Evolutionary conservation across 2,329 filamentous ascomycete genomes (phyloP).

Genomic region (Colletotrichum orbiculare): DNA sequence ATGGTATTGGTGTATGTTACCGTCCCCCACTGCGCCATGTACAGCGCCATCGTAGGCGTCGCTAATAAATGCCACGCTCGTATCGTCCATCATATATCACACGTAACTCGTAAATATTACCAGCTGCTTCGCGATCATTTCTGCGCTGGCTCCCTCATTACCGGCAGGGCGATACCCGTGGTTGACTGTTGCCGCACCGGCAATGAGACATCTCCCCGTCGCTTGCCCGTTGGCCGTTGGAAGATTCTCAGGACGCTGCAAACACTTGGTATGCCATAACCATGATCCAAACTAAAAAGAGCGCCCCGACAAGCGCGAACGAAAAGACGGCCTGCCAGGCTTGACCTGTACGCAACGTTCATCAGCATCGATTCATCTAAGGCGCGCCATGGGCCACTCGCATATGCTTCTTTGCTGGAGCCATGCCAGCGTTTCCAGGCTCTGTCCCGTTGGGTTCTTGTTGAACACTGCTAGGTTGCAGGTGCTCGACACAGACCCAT

Average conservation of each 20-base stretch:
- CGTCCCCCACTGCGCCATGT: too few species aligned
- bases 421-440: slow-evolving; percentile 69
- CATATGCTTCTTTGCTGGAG: slow-evolving; percentile 73
- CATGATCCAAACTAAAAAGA: slow-evolving; percentile 76
- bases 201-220: not conserved
- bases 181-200: not conserved
- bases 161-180: not conserved
- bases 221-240: not conserved
- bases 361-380: not conserved
- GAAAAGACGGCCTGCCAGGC: slow-evolving; percentile 74
- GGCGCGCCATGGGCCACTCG: slow-evolving; percentile 49
- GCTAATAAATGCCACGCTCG: too few species aligned
- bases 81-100: too few species aligned
- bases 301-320: slow-evolving; percentile 67
- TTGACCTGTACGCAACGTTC: slow-evolving; percentile 56
- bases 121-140: too few species aligned
- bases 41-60: too few species aligned
- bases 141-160: not conserved
- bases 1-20: too few species aligned
- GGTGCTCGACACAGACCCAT: slow-evolving; percentile 67
- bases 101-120: too few species aligned
- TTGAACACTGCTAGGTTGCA: slow-evolving; percentile 70
- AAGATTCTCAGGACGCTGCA: slow-evolving; percentile 41
- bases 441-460: slow-evolving; percentile 61
- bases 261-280: slow-evolving; percentile 75